Evolutionary conservation across 1,284 basidiomycete species (phyloP).

Genomic region (Pseudozyma thailandica): DNA sequence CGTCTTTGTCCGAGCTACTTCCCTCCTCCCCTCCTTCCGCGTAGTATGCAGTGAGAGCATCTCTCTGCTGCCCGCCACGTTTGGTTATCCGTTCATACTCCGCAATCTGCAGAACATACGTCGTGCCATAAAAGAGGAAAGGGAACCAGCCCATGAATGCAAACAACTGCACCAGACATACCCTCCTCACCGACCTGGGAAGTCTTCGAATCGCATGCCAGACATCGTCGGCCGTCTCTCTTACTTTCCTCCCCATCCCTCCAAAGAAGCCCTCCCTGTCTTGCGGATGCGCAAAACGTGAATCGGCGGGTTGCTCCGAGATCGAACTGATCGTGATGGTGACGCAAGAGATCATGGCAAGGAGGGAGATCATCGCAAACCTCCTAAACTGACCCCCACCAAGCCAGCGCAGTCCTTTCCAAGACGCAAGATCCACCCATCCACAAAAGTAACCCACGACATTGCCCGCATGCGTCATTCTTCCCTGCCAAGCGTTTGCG

Average conservation of each 20-base stretch:
- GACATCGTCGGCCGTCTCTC: slow-evolving; percentile 38
- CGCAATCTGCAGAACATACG: slow-evolving; percentile 88
- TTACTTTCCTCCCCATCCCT: slow-evolving; percentile 8
- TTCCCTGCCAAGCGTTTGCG: slow-evolving; percentile 97
- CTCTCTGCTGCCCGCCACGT: slow-evolving; percentile 48
- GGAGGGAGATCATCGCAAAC: slow-evolving; percentile 86
- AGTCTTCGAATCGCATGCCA: slow-evolving; percentile 53
- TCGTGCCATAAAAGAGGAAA: slow-evolving; percentile 74
- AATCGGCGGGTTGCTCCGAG: slow-evolving; percentile 66
- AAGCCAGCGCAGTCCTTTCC: slow-evolving; percentile 80
- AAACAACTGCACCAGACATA: slow-evolving; percentile 81
- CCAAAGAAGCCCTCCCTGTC: background rate
- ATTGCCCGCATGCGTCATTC: slow-evolving; percentile 69
- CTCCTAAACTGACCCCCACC: slow-evolving; percentile 95
- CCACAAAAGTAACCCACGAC: slow-evolving; percentile 72
- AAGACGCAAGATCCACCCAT: slow-evolving; percentile 81
- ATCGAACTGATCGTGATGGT: slow-evolving; percentile 86
- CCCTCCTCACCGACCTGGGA: slow-evolving; percentile 70
- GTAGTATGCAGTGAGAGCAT: background rate
- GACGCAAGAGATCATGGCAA: slow-evolving; percentile 82
- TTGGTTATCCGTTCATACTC: slow-evolving; percentile 77
- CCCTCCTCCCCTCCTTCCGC: background rate
- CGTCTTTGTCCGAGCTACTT: slow-evolving; percentile 45
- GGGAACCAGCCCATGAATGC: slow-evolving; percentile 85
- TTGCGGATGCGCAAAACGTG: background rate